Percentiles rank a stretch among this genome's conserved stretches.
Conservation (phyloP, 305 asterid species). For the Solanum hybrid region DNA sequence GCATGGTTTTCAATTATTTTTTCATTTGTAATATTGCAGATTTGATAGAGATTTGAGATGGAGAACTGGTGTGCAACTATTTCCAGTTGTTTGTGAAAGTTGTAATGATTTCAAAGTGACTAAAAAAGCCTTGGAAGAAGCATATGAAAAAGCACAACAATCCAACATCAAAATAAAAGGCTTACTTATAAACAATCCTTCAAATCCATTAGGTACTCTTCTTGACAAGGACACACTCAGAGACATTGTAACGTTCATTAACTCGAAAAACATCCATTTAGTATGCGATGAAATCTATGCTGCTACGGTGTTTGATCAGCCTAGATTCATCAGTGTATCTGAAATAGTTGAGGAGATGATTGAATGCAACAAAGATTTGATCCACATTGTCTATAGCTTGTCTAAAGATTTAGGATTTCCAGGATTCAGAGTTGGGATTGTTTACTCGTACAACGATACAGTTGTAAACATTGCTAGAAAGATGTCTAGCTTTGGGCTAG, state of each 20-base stretch:
- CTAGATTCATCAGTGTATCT: constrained; percentile 52
- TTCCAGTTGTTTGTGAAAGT: constrained; percentile 59
- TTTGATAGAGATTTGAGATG: constrained; percentile 74
- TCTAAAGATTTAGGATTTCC: constrained; percentile 34
- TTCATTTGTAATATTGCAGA: constrained; percentile 22
- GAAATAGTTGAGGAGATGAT: constrained; percentile 39
- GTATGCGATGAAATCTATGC: constrained; percentile 80
- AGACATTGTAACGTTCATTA: constrained; percentile 32
- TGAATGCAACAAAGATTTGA: constrained; percentile 31
- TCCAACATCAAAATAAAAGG: constrained; percentile 52
- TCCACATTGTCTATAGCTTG: constrained; percentile 30
- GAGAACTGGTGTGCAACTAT: constrained; percentile 54
- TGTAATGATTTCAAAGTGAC: constrained; percentile 50
- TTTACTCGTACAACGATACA: constrained; percentile 25
- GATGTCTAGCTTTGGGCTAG: constrained; percentile 28
- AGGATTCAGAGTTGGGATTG: constrained; percentile 27
- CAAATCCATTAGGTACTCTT: constrained; percentile 71
- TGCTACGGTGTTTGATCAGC: constrained; percentile 59
- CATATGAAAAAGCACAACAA: constrained; percentile 43
- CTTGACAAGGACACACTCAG: constrained; percentile 39
- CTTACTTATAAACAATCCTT: constrained; percentile 62
- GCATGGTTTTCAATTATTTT: not conserved
- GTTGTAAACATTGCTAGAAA: constrained; percentile 20
- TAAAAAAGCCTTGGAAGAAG: constrained; percentile 39
- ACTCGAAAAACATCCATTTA: constrained; percentile 45